Percentiles rank a stretch among this genome's conserved stretches.
Conservation (phyloP, 805 yeast genomes). For the Suhomyces vadensis region DNA sequence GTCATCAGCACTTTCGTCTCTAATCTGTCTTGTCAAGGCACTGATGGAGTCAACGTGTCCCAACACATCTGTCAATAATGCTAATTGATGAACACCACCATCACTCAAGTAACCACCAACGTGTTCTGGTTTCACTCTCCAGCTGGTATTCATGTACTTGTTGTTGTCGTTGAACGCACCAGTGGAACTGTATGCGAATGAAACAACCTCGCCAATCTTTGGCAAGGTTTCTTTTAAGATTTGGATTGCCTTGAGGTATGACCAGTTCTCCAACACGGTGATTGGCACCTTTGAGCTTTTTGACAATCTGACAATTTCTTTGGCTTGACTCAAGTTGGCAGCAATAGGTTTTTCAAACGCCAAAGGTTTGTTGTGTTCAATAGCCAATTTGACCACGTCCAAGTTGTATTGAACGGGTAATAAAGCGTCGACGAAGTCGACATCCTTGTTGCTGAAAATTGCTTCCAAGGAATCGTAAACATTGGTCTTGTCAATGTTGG, state of each 20-base stretch:
- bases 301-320: conserved; percentile 69
- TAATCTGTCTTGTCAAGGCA: conserved; percentile 76
- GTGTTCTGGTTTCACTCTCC: conserved; percentile 92
- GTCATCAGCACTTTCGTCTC: conserved; percentile 75
- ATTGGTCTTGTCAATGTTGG: conserved; percentile 49
- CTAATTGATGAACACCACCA: conserved; percentile 96
- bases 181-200: conserved; percentile 72
- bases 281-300: conserved; percentile 65
- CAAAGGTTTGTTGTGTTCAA: conserved; percentile 74
- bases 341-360: conserved; percentile 91
- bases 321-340: conserved; percentile 78
- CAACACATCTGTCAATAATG: conserved; percentile 76
- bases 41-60: conserved; percentile 73
- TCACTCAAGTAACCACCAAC: conserved; percentile 91
- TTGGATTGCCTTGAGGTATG: conserved; percentile 61
- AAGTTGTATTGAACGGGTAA: conserved; percentile 86
- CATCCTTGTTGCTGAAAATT: conserved; percentile 62
- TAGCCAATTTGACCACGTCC: conserved; percentile 66
- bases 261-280: conserved; percentile 84
- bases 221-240: conserved; percentile 55
- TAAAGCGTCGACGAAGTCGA: conserved; percentile 80
- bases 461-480: conserved; percentile 64
- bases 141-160: conserved; percentile 67
- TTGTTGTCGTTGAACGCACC: conserved; percentile 65
- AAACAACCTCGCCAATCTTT: conserved; percentile 69